phyloP scores from a whole-genome alignment of 495 filamentous ascomycete genomes.

The Neurospora africana region DNA sequence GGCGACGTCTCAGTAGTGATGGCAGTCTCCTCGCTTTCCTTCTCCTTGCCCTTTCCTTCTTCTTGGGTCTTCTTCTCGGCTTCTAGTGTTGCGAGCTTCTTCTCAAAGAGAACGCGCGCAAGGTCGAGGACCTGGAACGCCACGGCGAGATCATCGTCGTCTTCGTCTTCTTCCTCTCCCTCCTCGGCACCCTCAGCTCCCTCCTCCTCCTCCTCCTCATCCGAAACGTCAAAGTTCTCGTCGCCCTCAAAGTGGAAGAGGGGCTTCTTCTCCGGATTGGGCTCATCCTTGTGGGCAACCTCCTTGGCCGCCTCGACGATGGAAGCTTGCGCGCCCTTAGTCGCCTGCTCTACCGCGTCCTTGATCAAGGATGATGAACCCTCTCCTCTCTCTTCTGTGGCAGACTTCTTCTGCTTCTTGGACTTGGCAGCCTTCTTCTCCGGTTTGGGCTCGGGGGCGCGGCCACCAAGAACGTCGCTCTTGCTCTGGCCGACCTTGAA shows the following conservation, averaged over 20 bases:
- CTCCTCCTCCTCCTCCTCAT: constrained; percentile 56
- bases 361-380: constrained; percentile 24
- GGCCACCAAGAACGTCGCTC: constrained; percentile 84
- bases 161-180: constrained; percentile 51
- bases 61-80: constrained; percentile 27
- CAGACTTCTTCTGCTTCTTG: constrained; percentile 16
- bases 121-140: constrained; percentile 91
- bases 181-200: constrained; percentile 34
- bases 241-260: constrained; percentile 90
- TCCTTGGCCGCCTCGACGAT: constrained; percentile 30
- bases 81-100: constrained; percentile 35
- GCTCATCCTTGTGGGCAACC: constrained; percentile 24
- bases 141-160: constrained; percentile 81
- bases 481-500: constrained; percentile 90
- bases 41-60: constrained; percentile 43
- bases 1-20: constrained; percentile 27
- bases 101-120: constrained; percentile 66
- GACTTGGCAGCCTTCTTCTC: constrained; percentile 26
- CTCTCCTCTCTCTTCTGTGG: constrained; percentile 21
- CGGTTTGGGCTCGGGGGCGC: constrained; percentile 48
- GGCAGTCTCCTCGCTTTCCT: constrained; percentile 7
- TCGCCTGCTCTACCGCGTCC: constrained; percentile 40
- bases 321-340: constrained; percentile 33
- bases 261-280: constrained; percentile 43
- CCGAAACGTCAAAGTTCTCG: constrained; percentile 80